Conservation (phyloP, 2,329 filamentous ascomycete species). For the Lachnellula arida region DNA sequence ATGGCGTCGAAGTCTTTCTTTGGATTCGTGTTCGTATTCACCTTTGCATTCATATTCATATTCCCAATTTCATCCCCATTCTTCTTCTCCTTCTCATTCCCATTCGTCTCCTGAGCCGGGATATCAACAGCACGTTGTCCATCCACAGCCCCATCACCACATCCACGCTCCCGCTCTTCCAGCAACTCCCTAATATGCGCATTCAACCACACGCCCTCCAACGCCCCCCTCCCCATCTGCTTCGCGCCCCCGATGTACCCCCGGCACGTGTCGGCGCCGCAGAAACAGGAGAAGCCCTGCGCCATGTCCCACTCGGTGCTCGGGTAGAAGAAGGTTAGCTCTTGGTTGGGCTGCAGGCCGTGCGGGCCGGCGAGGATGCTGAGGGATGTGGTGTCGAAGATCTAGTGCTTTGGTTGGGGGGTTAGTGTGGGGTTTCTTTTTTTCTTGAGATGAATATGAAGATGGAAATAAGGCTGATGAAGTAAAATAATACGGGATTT, state of each 20-base stretch:
- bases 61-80: constrained; percentile 21
- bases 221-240: constrained; percentile 49
- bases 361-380: constrained; percentile 54
- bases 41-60: constrained; percentile 35
- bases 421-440: not conserved
- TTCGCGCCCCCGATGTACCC: constrained; percentile 60
- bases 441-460: not conserved
- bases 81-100: constrained; percentile 33
- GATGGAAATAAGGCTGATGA: not conserved
- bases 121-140: not conserved
- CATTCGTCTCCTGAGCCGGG: not conserved
- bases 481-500: not conserved
- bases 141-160: not conserved
- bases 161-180: constrained; percentile 35
- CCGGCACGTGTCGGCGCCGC: constrained; percentile 51
- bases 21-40: too few relatives aligned
- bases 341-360: constrained; percentile 51
- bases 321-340: constrained; percentile 70
- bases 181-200: constrained; percentile 54
- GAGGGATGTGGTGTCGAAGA: constrained; percentile 55
- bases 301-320: constrained; percentile 72
- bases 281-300: constrained; percentile 65
- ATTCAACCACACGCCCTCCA: constrained; percentile 58
- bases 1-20: constrained; percentile 34
- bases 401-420: constrained; percentile 34